Conservation (phyloP, 2,329 filamentous ascomycete species). For the Lasiodiplodia sp. region DNA sequence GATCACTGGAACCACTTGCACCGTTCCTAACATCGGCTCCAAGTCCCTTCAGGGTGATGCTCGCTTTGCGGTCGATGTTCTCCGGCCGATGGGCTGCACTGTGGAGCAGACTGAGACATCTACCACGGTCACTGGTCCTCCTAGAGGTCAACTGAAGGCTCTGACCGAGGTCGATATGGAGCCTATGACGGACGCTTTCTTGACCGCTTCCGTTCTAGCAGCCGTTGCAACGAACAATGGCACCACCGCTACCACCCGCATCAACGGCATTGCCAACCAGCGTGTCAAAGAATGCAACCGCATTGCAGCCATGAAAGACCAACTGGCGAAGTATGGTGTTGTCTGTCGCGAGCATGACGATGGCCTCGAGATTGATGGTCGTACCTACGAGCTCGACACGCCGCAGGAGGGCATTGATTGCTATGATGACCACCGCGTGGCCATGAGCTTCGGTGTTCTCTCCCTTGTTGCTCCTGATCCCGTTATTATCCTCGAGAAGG, state of each 20-base stretch:
- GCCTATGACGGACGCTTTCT: slow-evolving; percentile 97
- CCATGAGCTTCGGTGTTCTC: slow-evolving; percentile 97
- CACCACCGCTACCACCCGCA: slow-evolving; percentile 72
- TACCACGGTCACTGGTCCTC: slow-evolving; percentile 92
- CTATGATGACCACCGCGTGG: slow-evolving; percentile 97
- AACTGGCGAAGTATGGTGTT: slow-evolving; percentile 93
- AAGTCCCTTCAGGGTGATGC: slow-evolving; percentile 93
- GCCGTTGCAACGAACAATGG: slow-evolving; percentile 80
- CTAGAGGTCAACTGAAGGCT: slow-evolving; percentile 73
- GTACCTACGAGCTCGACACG: slow-evolving; percentile 58
- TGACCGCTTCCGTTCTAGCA: slow-evolving; percentile 91
- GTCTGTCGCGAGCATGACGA: slow-evolving; percentile 87
- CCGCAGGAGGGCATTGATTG: slow-evolving; percentile 77
- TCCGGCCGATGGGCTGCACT: slow-evolving; percentile 90
- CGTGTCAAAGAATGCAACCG: slow-evolving; percentile 98
- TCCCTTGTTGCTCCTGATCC: slow-evolving; percentile 73
- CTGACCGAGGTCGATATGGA: slow-evolving; percentile 94
- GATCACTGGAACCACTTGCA: slow-evolving; percentile 94
- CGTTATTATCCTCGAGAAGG: slow-evolving; percentile 83
- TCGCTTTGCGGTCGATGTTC: slow-evolving; percentile 87
- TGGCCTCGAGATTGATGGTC: slow-evolving; percentile 79
- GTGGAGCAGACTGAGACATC: slow-evolving; percentile 85
- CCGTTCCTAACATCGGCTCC: slow-evolving; percentile 93
- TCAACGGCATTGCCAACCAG: slow-evolving; percentile 95
- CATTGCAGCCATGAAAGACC: slow-evolving; percentile 92